Evolutionary conservation across 768 basidiomycete genomes (phyloP).

Genomic region (Arthromyces matolae): DNA sequence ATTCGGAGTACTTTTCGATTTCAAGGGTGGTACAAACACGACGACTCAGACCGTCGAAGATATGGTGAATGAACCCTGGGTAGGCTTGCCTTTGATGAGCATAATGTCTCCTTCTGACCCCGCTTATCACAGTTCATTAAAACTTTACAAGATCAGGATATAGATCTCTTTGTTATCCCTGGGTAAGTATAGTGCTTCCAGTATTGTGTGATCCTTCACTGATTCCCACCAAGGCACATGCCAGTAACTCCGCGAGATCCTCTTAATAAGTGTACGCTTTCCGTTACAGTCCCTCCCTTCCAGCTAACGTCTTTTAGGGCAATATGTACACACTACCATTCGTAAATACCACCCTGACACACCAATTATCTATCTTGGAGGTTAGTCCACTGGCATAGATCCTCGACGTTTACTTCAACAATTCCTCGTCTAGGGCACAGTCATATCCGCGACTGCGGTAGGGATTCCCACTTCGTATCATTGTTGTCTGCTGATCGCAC

Average conservation of each 20-base stretch:
- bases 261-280: not conserved
- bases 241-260: not conserved
- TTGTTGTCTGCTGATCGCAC: no score
- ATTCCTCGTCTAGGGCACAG: no score
- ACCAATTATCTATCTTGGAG: not conserved
- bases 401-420: no score
- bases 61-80: constrained; percentile 82
- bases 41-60: constrained; percentile 69
- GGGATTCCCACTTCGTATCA: no score
- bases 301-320: not conserved
- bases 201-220: not conserved
- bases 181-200: not conserved
- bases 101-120: no score
- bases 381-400: no score
- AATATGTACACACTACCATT: not conserved
- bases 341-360: not conserved
- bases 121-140: no score
- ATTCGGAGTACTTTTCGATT: constrained; percentile 77
- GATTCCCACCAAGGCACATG: not conserved
- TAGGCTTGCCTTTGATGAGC: no score
- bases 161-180: not conserved
- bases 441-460: no score
- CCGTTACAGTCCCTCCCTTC: not conserved
- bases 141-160: no score
- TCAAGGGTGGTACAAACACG: constrained; percentile 66